Conservation (phyloP, 2,329 filamentous ascomycete genomes). For the Zopfia rhizophila region DNA sequence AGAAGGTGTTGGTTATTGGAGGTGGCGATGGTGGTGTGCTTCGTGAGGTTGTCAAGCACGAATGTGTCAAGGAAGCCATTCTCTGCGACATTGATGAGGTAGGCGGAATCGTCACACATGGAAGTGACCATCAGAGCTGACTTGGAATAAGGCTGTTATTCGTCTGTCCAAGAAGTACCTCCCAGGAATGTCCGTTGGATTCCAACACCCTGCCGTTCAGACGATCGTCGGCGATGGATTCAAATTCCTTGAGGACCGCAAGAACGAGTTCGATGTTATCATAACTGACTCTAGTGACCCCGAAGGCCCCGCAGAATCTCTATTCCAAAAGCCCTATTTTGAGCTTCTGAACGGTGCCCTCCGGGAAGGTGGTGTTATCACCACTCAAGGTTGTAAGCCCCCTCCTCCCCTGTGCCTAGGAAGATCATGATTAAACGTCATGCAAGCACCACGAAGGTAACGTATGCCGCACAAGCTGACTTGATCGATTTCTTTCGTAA, state of each 20-base stretch:
- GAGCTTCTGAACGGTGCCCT: slow-evolving; percentile 90
- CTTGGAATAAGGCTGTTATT: slow-evolving; percentile 76
- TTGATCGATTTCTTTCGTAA: slow-evolving; percentile 21
- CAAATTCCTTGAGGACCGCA: slow-evolving; percentile 96
- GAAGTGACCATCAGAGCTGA: slow-evolving; percentile 13
- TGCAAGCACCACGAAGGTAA: slow-evolving; percentile 28
- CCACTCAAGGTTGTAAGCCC: slow-evolving; percentile 99
- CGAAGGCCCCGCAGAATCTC: slow-evolving; percentile 92
- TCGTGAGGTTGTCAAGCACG: slow-evolving; percentile 99
- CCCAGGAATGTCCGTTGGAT: slow-evolving; percentile 90
- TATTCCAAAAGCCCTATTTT: slow-evolving; percentile 99
- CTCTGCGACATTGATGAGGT: slow-evolving; percentile 99
- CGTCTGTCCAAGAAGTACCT: slow-evolving; percentile 98
- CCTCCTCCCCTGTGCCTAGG: slow-evolving; percentile 56
- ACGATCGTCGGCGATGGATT: slow-evolving; percentile 96
- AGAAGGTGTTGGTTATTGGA: slow-evolving; percentile 98
- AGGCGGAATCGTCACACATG: slow-evolving; percentile 28
- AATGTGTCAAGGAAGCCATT: slow-evolving; percentile 92
- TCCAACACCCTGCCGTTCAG: slow-evolving; percentile 92
- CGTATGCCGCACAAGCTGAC: slow-evolving; percentile 36
- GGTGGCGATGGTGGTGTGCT: slow-evolving; percentile 97
- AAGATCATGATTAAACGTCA: slow-evolving; percentile 22
- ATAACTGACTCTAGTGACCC: slow-evolving; percentile 99
- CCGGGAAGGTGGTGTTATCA: slow-evolving; percentile 95
- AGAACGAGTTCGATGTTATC: slow-evolving; percentile 98